Evolutionary conservation across 108 stramenopile genomes (phyloP).

Genomic region (Schizochytrium sp.): DNA sequence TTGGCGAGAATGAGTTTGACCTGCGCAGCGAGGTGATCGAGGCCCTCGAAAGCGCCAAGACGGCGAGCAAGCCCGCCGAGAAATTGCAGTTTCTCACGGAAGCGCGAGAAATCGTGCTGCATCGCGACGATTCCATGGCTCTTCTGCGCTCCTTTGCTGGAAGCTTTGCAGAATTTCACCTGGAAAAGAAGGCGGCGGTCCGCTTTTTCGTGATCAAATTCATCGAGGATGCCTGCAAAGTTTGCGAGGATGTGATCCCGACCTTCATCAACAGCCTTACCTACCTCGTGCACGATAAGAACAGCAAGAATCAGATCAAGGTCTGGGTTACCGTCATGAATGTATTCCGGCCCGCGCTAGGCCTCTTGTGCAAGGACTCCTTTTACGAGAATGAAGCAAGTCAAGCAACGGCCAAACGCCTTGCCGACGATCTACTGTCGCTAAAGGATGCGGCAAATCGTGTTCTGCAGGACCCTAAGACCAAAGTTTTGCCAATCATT

Average conservation of each 20-base stretch:
- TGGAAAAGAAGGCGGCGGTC: neutral
- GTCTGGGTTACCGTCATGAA: neutral
- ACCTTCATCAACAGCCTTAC: neutral
- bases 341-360: neutral
- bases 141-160: neutral
- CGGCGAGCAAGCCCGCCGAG: neutral
- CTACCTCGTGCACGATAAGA: neutral
- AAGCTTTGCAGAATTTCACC: neutral
- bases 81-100: neutral
- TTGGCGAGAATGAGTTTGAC: neutral
- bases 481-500: neutral
- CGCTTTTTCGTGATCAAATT: neutral
- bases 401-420: neutral
- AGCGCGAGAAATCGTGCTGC: neutral
- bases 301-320: neutral
- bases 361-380: neutral
- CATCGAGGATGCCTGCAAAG: slow-evolving; percentile 1
- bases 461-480: neutral
- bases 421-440: neutral
- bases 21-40: neutral
- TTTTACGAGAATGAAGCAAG: neutral
- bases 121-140: neutral
- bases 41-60: slow-evolving; percentile 6
- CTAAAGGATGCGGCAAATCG: neutral
- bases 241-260: neutral